Percentiles rank a stretch among this genome's conserved stretches.
These are phyloP conservation scores for Haplographium delicatum DNA, from an alignment of 495 filamentous ascomycete species.

Conservation along the genomic window DNA sequence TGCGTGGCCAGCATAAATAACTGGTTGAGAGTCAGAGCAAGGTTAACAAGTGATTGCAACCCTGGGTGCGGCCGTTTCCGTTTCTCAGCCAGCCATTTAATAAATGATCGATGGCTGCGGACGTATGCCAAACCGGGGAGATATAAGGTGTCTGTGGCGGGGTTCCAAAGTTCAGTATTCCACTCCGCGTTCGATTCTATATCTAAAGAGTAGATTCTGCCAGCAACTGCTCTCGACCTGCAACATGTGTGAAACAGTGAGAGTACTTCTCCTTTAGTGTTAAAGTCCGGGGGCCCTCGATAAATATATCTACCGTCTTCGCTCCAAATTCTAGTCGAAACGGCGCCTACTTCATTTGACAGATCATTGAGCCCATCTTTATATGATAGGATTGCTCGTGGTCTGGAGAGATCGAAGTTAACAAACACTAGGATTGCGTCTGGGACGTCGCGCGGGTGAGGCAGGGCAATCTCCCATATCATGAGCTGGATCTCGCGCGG, in stretches of 20 bases:
- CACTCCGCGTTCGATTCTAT: background rate
- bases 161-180: background rate
- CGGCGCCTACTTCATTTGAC: background rate
- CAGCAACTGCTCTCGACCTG: background rate
- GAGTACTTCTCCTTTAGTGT: background rate
- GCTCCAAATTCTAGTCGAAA: background rate
- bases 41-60: background rate
- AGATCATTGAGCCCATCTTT: background rate
- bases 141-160: background rate
- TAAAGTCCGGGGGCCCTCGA: too few relatives aligned
- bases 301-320: too few relatives aligned
- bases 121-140: background rate
- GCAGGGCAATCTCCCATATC: background rate
- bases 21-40: background rate
- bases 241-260: background rate
- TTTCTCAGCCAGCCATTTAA: background rate
- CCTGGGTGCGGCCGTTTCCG: background rate
- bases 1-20: background rate
- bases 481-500: background rate
- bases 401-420: conserved; percentile 2
- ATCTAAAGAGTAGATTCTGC: background rate
- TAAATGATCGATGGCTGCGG: background rate
- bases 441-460: background rate
- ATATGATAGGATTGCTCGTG: background rate
- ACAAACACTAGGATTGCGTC: background rate